Evolutionary conservation across 2,329 filamentous ascomycete species (phyloP).

Genomic region (Calycina herbarum): DNA sequence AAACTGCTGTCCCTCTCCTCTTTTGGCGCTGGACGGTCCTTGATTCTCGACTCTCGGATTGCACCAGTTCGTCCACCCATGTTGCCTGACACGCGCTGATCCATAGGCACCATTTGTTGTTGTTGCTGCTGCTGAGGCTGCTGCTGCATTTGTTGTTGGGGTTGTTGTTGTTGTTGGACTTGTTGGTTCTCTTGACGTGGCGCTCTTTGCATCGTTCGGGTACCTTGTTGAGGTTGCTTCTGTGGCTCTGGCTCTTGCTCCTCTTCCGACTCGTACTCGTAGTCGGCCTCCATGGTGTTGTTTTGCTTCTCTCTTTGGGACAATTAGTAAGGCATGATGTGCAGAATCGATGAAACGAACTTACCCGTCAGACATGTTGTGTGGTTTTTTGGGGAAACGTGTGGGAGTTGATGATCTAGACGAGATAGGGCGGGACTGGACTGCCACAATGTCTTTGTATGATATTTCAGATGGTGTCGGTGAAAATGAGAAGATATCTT

Average conservation of each 20-base stretch:
- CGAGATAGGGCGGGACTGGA: conserved; percentile 9
- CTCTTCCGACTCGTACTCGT: conserved; percentile 31
- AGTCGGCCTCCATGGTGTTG: conserved; percentile 30
- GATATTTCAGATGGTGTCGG: conserved; percentile 8
- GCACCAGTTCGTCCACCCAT: conserved; percentile 35
- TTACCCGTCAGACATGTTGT: conserved; percentile 34
- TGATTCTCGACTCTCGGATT: conserved; percentile 41
- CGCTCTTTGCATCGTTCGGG: conserved; percentile 40
- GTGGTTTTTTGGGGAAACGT: conserved; percentile 3
- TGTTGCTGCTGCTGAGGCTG: conserved; percentile 36
- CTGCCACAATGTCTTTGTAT: conserved; percentile 12
- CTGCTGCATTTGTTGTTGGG: conserved; percentile 35
- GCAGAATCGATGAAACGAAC: not conserved
- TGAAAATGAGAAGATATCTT: conserved; percentile 13
- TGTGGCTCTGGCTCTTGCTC: conserved; percentile 24
- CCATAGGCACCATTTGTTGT: conserved; percentile 25
- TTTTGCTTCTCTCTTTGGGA: conserved; percentile 29
- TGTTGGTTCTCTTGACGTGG: conserved; percentile 42
- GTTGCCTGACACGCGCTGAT: conserved; percentile 30
- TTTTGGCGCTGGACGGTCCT: conserved; percentile 39
- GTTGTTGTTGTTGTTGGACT: conserved; percentile 37
- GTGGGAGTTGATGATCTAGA: conserved; percentile 14
- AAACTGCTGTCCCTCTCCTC: conserved; percentile 41
- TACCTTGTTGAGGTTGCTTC: conserved; percentile 27
- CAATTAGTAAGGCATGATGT: conserved; percentile 11